Evolutionary conservation across 208 protist species (phyloP), one percentile per base, ranked within the genome.

Genomic region (Crithidia brevicula): DNA sequence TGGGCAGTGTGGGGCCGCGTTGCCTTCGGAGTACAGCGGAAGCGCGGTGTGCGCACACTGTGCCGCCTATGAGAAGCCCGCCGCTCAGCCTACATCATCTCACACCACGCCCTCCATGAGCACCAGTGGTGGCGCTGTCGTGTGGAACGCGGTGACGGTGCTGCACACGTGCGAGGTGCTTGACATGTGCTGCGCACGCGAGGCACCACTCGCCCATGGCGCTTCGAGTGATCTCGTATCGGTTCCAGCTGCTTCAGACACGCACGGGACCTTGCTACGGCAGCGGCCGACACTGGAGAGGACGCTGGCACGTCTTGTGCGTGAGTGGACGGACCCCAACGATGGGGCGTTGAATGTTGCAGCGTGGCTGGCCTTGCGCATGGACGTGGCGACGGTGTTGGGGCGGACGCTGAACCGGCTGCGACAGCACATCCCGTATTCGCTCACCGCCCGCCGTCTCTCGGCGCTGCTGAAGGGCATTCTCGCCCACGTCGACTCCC

Each of bases 401-500:
- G 60, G 73, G 10, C 40, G 58, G 34, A n/a, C 66, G 15, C 23
- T 74, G 45, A 42, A 68, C 59, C 2, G 61, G 22, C 49, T 77
- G 59, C 51, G 77, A n/a, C 43, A 28, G 23, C 51, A 52, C 30
- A 10, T 76, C 20, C 15, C 70, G 15, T 38, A 42, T 8, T 64
- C 62, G 20, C 53, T 59, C 30, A 60, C 63, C 0, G 81, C 81
- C 4, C 82, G 85, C 11, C 86, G 87, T 5, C 34, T 68, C 9
- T 74, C 79, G 13, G 84, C 82, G 13, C 69, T 92, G 25, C 11
- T 81, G 16, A 85, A 86, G 58, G 70, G 79, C 40, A 54, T 90
- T 13, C 74, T 91, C 36, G 36, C 80, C n/a, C 40, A 70, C 46
- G 42, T 87, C 15, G 85, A 93, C 49, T 20, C 27, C 10, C 36